A percentile compares a stretch with the other conserved stretches of the same genome.
phyloP scores from a whole-genome alignment of 1,284 basidiomycete species.

The Naganishia albida region DNA sequence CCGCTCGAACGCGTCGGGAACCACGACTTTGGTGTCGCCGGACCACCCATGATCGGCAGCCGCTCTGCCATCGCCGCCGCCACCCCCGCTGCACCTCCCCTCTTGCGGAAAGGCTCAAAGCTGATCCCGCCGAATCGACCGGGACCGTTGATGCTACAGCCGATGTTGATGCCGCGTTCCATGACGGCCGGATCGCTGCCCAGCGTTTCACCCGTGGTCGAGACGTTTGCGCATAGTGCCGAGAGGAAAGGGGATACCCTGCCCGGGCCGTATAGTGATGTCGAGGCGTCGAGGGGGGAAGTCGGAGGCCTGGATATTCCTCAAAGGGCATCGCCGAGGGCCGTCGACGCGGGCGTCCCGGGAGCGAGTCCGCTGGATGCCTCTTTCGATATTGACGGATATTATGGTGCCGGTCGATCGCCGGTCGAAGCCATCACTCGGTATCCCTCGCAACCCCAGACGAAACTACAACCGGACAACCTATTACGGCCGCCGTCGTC shows the following conservation, averaged over 20 bases:
- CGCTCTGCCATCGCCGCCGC: neutral
- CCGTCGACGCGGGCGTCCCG: neutral
- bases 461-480: neutral
- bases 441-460: neutral
- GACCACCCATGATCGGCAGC: no score
- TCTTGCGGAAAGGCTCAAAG: constrained; percentile 10
- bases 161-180: constrained; percentile 16
- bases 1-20: neutral
- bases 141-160: constrained; percentile 15
- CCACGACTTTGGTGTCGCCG: neutral
- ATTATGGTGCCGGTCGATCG: constrained; percentile 26
- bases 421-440: neutral
- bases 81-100: neutral
- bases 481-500: neutral
- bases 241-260: constrained; percentile 4
- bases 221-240: constrained; percentile 18
- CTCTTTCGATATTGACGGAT: constrained; percentile 29
- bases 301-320: neutral
- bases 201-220: constrained; percentile 19
- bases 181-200: constrained; percentile 6
- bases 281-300: neutral
- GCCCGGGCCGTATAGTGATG: constrained; percentile 1
- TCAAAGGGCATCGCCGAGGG: neutral
- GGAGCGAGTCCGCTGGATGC: constrained; percentile 21
- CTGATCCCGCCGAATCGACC: constrained; percentile 24